Conservation (phyloP, 1,284 basidiomycete genomes). For the Pseudozyma pruni region DNA sequence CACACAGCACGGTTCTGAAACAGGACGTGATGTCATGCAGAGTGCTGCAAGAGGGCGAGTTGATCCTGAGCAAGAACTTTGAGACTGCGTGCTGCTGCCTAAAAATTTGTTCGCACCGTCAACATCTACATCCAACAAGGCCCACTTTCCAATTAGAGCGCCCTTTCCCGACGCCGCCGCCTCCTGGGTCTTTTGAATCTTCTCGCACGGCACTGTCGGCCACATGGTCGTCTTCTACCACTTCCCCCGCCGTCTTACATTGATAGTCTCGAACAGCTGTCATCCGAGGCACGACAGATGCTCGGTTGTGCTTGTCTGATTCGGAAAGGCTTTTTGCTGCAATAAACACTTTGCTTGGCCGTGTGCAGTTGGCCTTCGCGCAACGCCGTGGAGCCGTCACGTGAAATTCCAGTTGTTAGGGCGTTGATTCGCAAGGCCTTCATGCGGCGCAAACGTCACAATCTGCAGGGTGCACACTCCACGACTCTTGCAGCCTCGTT, state of each 20-base stretch:
- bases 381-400: slow-evolving; percentile 1
- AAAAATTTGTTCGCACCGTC: too few relatives aligned
- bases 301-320: too few relatives aligned
- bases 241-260: too few relatives aligned
- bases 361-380: slow-evolving; percentile 5
- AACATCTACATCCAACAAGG: too few relatives aligned
- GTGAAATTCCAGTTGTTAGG: slow-evolving; percentile 4
- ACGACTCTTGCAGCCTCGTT: too few relatives aligned
- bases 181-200: too few relatives aligned
- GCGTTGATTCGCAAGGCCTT: neutral
- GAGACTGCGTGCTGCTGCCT: slow-evolving; percentile 15
- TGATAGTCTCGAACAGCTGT: neutral
- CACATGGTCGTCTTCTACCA: too few relatives aligned
- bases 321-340: too few relatives aligned
- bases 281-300: too few relatives aligned
- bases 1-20: slow-evolving; percentile 1
- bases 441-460: slow-evolving; percentile 5
- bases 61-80: neutral
- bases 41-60: slow-evolving; percentile 4
- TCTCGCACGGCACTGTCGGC: slow-evolving; percentile 3
- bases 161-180: neutral
- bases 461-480: slow-evolving; percentile 3
- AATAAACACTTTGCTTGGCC: slow-evolving; percentile 2
- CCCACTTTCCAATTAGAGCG: slow-evolving; percentile 20
- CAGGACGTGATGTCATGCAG: slow-evolving; percentile 37